Evolutionary conservation across 2,329 filamentous ascomycete genomes (phyloP), one percentile per base, ranked within the genome.

Genomic region (Fusarium sp.): DNA sequence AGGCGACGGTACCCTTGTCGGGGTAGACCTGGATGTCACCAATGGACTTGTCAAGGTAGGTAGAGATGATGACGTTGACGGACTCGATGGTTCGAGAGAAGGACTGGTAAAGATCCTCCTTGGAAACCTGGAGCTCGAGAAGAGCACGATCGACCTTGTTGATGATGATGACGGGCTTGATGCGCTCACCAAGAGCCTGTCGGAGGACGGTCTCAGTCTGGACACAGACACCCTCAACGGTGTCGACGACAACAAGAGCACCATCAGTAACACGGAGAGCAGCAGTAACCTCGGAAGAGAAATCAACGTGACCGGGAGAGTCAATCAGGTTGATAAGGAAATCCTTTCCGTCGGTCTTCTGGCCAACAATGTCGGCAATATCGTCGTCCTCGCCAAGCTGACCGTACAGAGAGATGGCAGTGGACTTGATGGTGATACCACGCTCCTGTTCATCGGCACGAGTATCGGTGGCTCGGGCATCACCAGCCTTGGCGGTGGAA

Each of bases 241-340:
- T 98, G 89, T 99, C 96, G 88, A 99, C 96, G 86, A 99, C 96
- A 81, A 99, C 96, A 77, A 99, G 93, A 80, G 96, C 96, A 93
- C 96, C 96, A 81, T 99, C 96, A 78, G 96, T 99, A 86, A 99
- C 96, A 94, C 96, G 96, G 81, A 99, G 95, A 83, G 96, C 96
- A 83, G 96, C 96, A 82, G 96, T 99, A 83, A 99, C 96, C 84
- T 99, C 96, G 76, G 96, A 99, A 44, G 96, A 99, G 92, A 99
- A 99, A 88, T 99, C 96, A 88, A 99, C 96, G 95, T 99, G 96
- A 90, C 96, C 96, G 72, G 96, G 96, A 67, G 96, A 99, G 87
- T 99, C 96, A 84, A 99, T 99, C 86, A 99, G 90, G 92, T 99
- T 99, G 91, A 99, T 97, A 89, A 99, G 89, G 92, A 99, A 99